Evolutionary conservation across 495 filamentous ascomycete species (phyloP), one percentile per base, ranked within the genome.

Genomic region (Pyronema omphalodes): DNA sequence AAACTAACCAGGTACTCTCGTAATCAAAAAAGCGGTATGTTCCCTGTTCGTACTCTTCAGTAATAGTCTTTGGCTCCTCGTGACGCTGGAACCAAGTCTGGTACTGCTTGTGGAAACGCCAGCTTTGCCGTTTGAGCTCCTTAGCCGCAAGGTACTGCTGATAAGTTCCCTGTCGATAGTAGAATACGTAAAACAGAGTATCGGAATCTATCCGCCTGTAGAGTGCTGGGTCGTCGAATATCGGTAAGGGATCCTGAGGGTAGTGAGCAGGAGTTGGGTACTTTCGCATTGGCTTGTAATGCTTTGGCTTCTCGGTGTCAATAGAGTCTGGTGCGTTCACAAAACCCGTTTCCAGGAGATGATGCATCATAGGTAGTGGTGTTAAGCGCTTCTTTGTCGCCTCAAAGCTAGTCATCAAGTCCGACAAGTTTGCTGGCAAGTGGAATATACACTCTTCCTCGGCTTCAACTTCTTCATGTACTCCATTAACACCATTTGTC

Each of bases 21-120:
- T 96, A 98, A 68, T 98, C 91, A 70, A 98, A 98, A 71, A 98
- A 98, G 44, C 91, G 80, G 70, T 98, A 98, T 5, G 91, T 96
- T 23, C 91, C 91, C 68, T 98, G 89, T 71, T 98, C 91, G 57
- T 83, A 96, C 66, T 98, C 91, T 65, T 98, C 93, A 0, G 91
- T 96, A 63, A 98, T 98, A 44, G 78, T 85, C 71, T 98, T 96
- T 15, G 91, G 91, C 71, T 98, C 91, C 64, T 98, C 91, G 60
- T 98, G 91, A 40, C 91, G 76, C 68, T 98, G 91, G 58, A 98
- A 98, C 91, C 91, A 98, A 8, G 91, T 98, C 67, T 98, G 91
- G 66, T 96, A 98, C 66, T 95, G 91, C 70, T 96, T 98, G 67
- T 98, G 91, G 68, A 98, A 98, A 35, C 91, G 75, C 91, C 91